These are phyloP conservation scores for Setaria viridis DNA, from an alignment of 202 grass and related monocot species.

Conservation along the genomic window DNA sequence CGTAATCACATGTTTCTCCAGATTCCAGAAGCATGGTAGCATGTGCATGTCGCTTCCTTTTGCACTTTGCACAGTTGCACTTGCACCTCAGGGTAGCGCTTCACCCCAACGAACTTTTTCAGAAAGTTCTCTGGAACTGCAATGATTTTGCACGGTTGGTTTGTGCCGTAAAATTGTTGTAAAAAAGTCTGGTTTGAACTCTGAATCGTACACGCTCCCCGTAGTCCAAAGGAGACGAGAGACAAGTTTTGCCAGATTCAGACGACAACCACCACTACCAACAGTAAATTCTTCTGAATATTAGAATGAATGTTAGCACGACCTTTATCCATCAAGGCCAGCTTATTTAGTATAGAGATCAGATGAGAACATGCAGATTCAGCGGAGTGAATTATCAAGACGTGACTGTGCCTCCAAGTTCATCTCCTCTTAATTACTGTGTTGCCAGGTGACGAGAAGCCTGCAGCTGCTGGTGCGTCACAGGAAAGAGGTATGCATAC, in stretches of 20 bases:
- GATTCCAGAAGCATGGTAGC: too few species aligned
- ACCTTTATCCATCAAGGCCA: too few species aligned
- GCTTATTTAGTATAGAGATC: background rate
- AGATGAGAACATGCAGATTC: background rate
- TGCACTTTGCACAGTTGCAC: background rate
- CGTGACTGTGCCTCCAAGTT: background rate
- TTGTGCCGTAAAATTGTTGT: background rate
- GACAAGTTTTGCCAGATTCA: background rate
- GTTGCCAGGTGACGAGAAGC: constrained; percentile 43
- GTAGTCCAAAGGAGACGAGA: background rate
- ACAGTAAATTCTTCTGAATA: too few species aligned
- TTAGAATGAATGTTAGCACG: background rate
- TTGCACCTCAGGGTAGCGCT: background rate
- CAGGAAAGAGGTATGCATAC: constrained; percentile 50
- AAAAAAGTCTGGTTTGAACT: background rate
- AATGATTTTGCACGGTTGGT: background rate
- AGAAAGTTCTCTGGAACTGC: background rate
- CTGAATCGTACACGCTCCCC: background rate
- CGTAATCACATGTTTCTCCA: background rate
- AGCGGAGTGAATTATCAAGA: background rate
- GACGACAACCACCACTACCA: background rate
- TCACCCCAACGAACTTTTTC: background rate
- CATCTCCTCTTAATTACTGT: background rate
- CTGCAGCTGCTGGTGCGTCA: constrained; percentile 45
- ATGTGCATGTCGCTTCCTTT: too few species aligned